phyloP scores from a whole-genome alignment of 1,284 basidiomycete genomes.

The Tylopilus microsporus region DNA sequence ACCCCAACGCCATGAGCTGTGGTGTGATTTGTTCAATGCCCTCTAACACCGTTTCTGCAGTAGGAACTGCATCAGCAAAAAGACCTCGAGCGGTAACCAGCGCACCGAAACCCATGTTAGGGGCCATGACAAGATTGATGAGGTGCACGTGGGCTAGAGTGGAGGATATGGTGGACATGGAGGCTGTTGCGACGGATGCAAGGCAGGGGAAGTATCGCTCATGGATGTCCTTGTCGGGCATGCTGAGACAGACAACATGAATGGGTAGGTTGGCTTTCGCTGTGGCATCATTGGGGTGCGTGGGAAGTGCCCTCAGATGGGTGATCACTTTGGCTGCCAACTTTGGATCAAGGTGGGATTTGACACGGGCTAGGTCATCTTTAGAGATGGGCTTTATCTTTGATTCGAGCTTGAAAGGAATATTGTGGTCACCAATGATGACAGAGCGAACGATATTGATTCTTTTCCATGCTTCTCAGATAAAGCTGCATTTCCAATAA shows the following conservation, averaged over 20 bases:
- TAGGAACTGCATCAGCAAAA: constrained; percentile 68
- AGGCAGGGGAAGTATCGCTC: constrained; percentile 50
- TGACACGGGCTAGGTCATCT: constrained; percentile 61
- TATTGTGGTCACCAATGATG: constrained; percentile 55
- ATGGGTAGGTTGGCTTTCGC: constrained; percentile 45
- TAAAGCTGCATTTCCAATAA: constrained; percentile 19
- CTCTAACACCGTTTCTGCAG: constrained; percentile 61
- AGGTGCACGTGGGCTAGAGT: constrained; percentile 56
- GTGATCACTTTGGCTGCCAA: constrained; percentile 65
- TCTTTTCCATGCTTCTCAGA: constrained; percentile 60
- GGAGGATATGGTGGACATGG: constrained; percentile 46
- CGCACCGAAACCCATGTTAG: constrained; percentile 59
- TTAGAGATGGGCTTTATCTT: constrained; percentile 41
- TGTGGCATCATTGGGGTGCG: constrained; percentile 18
- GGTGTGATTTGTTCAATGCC: constrained; percentile 69
- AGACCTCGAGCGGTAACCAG: constrained; percentile 53
- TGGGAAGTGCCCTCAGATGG: constrained; percentile 54
- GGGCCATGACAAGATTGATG: constrained; percentile 49
- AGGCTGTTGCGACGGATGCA: constrained; percentile 42
- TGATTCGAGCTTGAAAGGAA: constrained; percentile 23
- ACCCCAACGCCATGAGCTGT: constrained; percentile 70
- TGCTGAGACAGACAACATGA: constrained; percentile 66
- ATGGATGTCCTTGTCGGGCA: constrained; percentile 57
- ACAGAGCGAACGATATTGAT: constrained; percentile 57
- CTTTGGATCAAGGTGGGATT: constrained; percentile 61